Base-by-base conservation (phyloP, 352 stramenopile species). In the Albugo candida region DNA sequence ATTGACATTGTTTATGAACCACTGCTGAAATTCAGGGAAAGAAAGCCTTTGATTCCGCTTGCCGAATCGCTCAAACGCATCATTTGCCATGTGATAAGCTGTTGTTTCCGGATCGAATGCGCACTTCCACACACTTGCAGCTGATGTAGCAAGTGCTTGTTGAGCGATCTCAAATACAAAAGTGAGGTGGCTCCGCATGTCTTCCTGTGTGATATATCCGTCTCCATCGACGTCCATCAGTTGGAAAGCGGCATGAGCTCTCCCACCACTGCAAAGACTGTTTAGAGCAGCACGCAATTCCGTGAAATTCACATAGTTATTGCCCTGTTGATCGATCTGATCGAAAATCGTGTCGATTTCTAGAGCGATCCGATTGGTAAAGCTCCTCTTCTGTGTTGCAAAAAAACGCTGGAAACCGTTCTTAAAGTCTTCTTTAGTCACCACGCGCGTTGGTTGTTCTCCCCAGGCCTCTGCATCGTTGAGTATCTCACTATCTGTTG, bases 201-300 rank as follows among this genome's bases (percentile, higher is more conserved):
- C 78, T 13, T 72, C 53, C 16, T 64, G 51, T 1, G 73, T 83
- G 57, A 94, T 92, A 47, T 73, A 89, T 20, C 82, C 82, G 47
- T 93, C 77, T 4, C 65, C 63, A 44, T 93, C 69, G 0, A 59
- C 61, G 48, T 94, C 82, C 53, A 92, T 86, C 18, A 92, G 70
- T 13, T 64, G 62, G 61, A 94, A 92, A n/a, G 71, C 78, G 2
- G 74, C 65, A 20, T 65, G 54, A 2, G 91, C 64, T 56, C 87
- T 89, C 13, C 91, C 76, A 0, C 71, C 80, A 11, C 64, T 65
- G 39, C 72, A 86, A 31, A 94, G 48, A 17, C 92, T 62, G 2
- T 72, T 87, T 5, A 94, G 59, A 0, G 77, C 79, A 18, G 60
- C 79, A 43, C 70, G 76, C 16, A 94, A 55, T 53, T 92, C 69